phyloP scores from a whole-genome alignment of 495 filamentous ascomycete species.

The Podospora pseudocomata region DNA sequence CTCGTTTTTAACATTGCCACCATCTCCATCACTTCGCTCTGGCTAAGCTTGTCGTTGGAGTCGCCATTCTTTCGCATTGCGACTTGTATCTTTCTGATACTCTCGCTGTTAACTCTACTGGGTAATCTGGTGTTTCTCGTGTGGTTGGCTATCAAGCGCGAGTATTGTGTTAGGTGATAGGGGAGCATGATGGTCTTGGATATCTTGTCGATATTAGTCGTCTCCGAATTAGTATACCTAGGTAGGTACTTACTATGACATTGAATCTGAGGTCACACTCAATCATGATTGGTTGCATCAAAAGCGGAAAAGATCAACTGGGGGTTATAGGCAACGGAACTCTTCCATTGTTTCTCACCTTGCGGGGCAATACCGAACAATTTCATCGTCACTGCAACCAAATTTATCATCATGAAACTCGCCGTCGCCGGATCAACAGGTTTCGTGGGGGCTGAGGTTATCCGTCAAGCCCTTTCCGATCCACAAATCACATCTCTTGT shows the following conservation, averaged over 20 bases:
- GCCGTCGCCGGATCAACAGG: constrained; percentile 51
- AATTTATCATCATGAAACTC: constrained; percentile 41
- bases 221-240: no score
- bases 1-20: constrained; percentile 10
- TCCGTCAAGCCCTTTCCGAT: constrained; percentile 42
- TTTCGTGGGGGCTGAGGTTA: constrained; percentile 47
- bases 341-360: neutral
- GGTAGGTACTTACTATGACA: no score
- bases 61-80: constrained; percentile 16
- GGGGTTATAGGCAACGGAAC: neutral
- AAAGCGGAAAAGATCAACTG: neutral
- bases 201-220: no score
- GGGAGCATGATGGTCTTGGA: no score
- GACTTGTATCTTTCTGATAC: constrained; percentile 12
- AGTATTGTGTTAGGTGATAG: neutral
- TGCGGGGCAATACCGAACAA: neutral
- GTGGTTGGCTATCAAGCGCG: neutral
- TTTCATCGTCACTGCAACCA: neutral
- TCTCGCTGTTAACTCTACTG: neutral
- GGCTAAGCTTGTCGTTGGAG: constrained; percentile 10
- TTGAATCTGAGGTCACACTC: no score
- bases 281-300: neutral
- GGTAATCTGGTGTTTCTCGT: constrained; percentile 11
- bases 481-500: constrained; percentile 42
- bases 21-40: constrained; percentile 10